Evolutionary conservation across 2,329 filamentous ascomycete species (phyloP).

Genomic region (Diplodia sapinea): DNA sequence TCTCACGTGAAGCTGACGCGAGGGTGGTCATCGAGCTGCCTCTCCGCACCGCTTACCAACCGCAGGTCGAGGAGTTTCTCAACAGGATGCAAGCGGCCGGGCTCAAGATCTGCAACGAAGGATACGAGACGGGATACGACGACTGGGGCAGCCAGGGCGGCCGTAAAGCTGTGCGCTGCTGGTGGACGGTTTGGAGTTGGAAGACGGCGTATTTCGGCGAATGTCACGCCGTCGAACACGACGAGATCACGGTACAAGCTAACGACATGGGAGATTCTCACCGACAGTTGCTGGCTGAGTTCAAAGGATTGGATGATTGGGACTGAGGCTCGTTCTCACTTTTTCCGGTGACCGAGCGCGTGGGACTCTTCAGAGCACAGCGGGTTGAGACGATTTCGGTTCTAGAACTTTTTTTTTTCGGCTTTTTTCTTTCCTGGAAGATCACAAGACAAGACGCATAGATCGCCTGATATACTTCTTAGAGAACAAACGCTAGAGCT

Average conservation of each 20-base stretch:
- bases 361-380: not conserved
- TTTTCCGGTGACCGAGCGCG: slow-evolving; percentile 1
- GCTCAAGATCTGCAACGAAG: slow-evolving; percentile 63
- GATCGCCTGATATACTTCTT: slow-evolving; percentile 1
- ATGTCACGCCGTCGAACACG: slow-evolving; percentile 18
- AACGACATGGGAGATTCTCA: slow-evolving; percentile 16
- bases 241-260: slow-evolving; percentile 15
- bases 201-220: slow-evolving; percentile 4
- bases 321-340: not conserved
- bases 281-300: slow-evolving; percentile 22
- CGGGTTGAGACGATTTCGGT: not conserved
- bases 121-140: slow-evolving; percentile 69
- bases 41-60: slow-evolving; percentile 71
- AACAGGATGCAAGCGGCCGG: slow-evolving; percentile 63
- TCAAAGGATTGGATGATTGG: slow-evolving; percentile 8
- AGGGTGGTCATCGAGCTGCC: slow-evolving; percentile 82
- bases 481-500: slow-evolving; percentile 12
- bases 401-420: slow-evolving; percentile 1
- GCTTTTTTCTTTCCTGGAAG: slow-evolving; percentile 1
- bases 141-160: slow-evolving; percentile 69
- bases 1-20: slow-evolving; percentile 63
- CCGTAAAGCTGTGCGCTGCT: slow-evolving; percentile 64
- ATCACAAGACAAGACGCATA: slow-evolving; percentile 28
- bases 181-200: slow-evolving; percentile 69
- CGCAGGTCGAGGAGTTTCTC: slow-evolving; percentile 69